Conservation (phyloP, 2,329 filamentous ascomycete species). For the Ilyonectria robusta region DNA sequence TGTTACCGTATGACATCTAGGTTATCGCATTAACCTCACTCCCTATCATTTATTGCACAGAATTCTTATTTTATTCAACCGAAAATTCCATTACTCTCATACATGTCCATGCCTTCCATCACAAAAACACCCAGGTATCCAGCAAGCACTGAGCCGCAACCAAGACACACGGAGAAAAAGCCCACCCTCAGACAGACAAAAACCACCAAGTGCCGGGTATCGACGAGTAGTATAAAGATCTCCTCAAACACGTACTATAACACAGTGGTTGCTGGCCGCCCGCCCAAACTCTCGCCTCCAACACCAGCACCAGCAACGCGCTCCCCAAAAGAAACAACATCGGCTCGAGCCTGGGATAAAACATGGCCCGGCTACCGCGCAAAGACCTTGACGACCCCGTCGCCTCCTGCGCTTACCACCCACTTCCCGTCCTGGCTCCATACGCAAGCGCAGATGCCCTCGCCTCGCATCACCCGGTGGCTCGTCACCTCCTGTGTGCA, state of each 20-base stretch:
- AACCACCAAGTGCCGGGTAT: slow-evolving; percentile 52
- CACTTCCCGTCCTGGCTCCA: slow-evolving; percentile 97
- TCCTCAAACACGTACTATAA: slow-evolving; percentile 38
- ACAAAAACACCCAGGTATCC: slow-evolving; percentile 25
- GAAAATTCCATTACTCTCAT: slow-evolving; percentile 15
- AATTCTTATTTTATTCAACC: too few species aligned
- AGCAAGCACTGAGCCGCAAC: slow-evolving; percentile 18
- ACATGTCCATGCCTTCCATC: slow-evolving; percentile 20
- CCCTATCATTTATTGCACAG: too few species aligned
- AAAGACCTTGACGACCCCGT: slow-evolving; percentile 96
- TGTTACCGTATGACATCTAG: too few species aligned
- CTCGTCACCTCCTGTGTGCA: slow-evolving; percentile 97
- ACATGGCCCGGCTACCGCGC: slow-evolving; percentile 60
- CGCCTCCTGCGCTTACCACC: slow-evolving; percentile 94
- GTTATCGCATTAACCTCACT: too few species aligned
- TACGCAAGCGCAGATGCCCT: slow-evolving; percentile 93
- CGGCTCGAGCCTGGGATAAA: not conserved
- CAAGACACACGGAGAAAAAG: slow-evolving; percentile 19
- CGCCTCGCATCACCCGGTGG: slow-evolving; percentile 94
- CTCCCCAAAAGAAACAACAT: slow-evolving; percentile 26
- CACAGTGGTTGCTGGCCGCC: slow-evolving; percentile 31
- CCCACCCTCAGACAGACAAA: slow-evolving; percentile 24
- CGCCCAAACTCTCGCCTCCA: not conserved
- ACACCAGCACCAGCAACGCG: slow-evolving; percentile 24
- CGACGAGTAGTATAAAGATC: slow-evolving; percentile 50